Evolutionary conservation across 192 early-diverging fungal species (phyloP).

Genomic region (Backusella circina): DNA sequence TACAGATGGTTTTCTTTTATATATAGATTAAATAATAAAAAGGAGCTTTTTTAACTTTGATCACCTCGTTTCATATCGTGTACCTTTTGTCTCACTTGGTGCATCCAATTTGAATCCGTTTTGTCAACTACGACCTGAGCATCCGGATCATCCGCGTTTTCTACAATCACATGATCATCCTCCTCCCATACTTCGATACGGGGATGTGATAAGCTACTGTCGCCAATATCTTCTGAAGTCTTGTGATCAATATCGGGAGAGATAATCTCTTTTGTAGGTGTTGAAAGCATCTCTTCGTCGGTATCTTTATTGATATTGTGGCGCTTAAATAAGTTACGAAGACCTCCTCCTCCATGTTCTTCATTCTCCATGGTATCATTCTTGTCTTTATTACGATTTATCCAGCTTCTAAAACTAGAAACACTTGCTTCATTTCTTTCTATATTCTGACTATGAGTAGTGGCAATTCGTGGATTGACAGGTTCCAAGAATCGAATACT

Average conservation of each 20-base stretch:
- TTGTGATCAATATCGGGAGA: background rate
- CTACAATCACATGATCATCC: conserved; percentile 11
- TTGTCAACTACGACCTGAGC: conserved; percentile 12
- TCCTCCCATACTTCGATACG: conserved; percentile 30
- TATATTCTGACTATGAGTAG: background rate
- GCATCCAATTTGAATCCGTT: conserved; percentile 12
- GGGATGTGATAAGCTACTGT: background rate
- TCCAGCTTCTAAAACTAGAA: conserved; percentile 14
- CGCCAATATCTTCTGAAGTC: background rate
- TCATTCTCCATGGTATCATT: background rate
- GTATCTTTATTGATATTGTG: background rate
- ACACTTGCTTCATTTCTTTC: conserved; percentile 9
- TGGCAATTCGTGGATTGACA: conserved; percentile 22
- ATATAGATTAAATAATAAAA: background rate
- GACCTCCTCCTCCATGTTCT: background rate
- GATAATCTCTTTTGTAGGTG: background rate
- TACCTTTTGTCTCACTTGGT: conserved; percentile 21
- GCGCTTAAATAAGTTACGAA: background rate
- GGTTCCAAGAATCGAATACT: conserved; percentile 38
- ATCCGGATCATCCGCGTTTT: background rate
- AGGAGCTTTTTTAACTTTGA: background rate
- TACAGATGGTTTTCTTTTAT: background rate
- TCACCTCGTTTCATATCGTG: background rate
- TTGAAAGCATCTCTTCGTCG: background rate
- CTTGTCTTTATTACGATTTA: conserved; percentile 1